Evolutionary conservation across 2,329 filamentous ascomycete genomes (phyloP).

Genomic region (Bipolaris cookei): DNA sequence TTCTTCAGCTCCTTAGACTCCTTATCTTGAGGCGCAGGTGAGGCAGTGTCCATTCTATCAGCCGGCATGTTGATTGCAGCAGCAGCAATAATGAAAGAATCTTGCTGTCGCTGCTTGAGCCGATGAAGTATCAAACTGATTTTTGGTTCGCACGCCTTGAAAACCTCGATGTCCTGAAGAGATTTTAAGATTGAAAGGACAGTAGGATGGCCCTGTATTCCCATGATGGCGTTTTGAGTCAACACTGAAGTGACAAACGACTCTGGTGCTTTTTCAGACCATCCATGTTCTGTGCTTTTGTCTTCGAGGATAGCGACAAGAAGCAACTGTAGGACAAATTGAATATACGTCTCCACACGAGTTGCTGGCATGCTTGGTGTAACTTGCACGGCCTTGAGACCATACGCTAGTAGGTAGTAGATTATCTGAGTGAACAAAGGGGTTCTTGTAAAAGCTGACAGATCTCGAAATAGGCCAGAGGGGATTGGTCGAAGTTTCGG

Average conservation of each 20-base stretch:
- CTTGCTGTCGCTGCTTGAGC: slow-evolving; percentile 82
- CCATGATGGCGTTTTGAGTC: slow-evolving; percentile 62
- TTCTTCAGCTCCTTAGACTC: slow-evolving; percentile 86
- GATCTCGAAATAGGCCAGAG: slow-evolving; percentile 75
- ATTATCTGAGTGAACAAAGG: slow-evolving; percentile 89
- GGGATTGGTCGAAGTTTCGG: slow-evolving; percentile 79
- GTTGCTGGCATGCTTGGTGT: slow-evolving; percentile 80
- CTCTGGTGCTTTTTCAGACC: slow-evolving; percentile 52
- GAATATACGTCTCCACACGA: slow-evolving; percentile 87
- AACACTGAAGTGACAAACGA: slow-evolving; percentile 80
- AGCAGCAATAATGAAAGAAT: slow-evolving; percentile 73
- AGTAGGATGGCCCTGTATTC: slow-evolving; percentile 48
- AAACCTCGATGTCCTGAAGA: slow-evolving; percentile 70
- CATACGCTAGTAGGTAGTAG: slow-evolving; percentile 85
- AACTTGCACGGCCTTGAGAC: slow-evolving; percentile 69
- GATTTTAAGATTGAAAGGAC: slow-evolving; percentile 61
- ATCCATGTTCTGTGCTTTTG: slow-evolving; percentile 56
- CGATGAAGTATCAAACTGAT: slow-evolving; percentile 82
- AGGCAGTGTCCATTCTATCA: slow-evolving; percentile 80
- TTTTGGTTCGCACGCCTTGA: slow-evolving; percentile 83
- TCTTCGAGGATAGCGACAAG: slow-evolving; percentile 89
- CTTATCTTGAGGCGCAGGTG: slow-evolving; percentile 74
- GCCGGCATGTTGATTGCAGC: slow-evolving; percentile 65
- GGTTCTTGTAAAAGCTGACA: slow-evolving; percentile 81
- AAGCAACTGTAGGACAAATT: slow-evolving; percentile 86